Base-by-base conservation (phyloP, 2,329 filamentous ascomycete genomes). In the Cyclaneusma minus region DNA sequence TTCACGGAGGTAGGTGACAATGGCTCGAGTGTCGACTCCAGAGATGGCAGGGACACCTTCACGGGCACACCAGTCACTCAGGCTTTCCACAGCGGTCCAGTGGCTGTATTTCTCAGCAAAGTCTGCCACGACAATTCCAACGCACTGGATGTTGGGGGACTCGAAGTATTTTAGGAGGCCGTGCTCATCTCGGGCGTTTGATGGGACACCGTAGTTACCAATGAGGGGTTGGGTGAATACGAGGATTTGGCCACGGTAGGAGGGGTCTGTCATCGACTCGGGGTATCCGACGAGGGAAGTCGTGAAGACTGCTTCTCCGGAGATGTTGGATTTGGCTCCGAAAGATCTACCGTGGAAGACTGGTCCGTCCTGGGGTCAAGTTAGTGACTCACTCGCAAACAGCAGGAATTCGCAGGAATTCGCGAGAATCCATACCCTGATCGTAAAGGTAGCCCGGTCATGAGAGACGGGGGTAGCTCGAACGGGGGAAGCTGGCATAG, bases 141-240 rank as follows among this genome's bases (percentile, higher is more conserved):
- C 81, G 33, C 87, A 91, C 62, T 98, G 89, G 39, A 98, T 85
- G 57, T 95, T 83, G 28, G 89, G 89, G 15, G 84, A 94, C 59
- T 98, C 89, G 47, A 98, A 98, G 64, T 95, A 92, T 60, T 89
- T 89, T 51, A 95, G 66, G 32, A 98, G 70, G 43, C 89, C 89
- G 54, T 73, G 81, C 54, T 85, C 62, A 54, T 98, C 89, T 38
- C 83, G 77, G 45, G 74, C 68, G 37, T 65, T 72, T 16, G 84
- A 91, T 10, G 89, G 89, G 11, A 98, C 87, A 43, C 89, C 89
- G 51, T 98, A 98, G 68, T 98, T 98, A 49, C 89, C 89, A 47
- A 98, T 94, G 41, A 98, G 62, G 18, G 89, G 89, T 54, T 94
- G 85, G 39, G 89, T 98, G 64, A 95, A 94, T 55, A 95, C 87